These are phyloP conservation scores for Trichoderma simmonsii DNA, from an alignment of 2,329 filamentous ascomycete genomes.

Conservation along the genomic window DNA sequence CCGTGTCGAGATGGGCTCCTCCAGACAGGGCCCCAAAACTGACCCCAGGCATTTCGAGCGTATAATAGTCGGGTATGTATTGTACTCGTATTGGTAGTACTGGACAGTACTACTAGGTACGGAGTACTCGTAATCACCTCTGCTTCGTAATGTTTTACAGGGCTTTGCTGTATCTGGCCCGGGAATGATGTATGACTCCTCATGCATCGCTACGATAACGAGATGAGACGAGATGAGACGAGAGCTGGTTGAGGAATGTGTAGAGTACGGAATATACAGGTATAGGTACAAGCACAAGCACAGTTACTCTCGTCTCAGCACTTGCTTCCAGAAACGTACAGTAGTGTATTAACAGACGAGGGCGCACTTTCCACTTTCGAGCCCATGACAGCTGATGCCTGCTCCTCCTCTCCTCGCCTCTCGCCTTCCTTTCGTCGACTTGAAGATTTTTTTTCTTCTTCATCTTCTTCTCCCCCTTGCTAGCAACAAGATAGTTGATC, in stretches of 20 bases:
- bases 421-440: background rate
- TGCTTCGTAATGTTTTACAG: no score
- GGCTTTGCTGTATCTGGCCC: no score
- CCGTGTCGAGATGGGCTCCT: background rate
- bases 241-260: background rate
- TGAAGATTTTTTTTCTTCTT: background rate
- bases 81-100: no score
- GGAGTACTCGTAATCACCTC: no score
- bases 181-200: background rate
- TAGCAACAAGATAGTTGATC: background rate
- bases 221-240: background rate
- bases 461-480: background rate
- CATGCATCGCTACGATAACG: background rate
- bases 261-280: background rate
- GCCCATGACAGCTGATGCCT: background rate
- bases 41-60: background rate
- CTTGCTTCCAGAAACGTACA: background rate
- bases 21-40: background rate
- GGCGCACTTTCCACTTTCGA: background rate
- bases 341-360: background rate
- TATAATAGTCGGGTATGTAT: background rate
- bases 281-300: background rate
- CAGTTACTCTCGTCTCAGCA: background rate
- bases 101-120: no score
- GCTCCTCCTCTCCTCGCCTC: background rate